These are phyloP conservation scores for Scutellaria barbata DNA, from an alignment of 257 asterid species.

Conservation along the genomic window DNA sequence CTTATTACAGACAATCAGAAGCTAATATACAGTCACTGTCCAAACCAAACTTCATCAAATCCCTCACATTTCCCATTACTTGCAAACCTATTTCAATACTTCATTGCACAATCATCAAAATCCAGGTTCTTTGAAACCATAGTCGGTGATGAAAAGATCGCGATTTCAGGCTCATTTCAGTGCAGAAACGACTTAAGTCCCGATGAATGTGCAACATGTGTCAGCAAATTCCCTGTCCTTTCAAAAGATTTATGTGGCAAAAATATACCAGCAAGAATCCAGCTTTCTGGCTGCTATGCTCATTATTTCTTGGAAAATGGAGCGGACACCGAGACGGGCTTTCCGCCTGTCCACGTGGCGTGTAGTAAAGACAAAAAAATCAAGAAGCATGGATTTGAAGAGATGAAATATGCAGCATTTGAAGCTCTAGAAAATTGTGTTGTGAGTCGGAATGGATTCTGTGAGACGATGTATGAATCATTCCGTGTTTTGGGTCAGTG, in stretches of 20 bases:
- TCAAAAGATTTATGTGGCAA: conserved; percentile 46
- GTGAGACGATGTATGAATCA: conserved; percentile 49
- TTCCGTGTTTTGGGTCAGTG: conserved; percentile 55
- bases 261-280: conserved; percentile 57
- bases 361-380: conserved; percentile 48
- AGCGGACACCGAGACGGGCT: conserved; percentile 14
- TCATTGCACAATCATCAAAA: conserved; percentile 44
- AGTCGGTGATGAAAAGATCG: conserved; percentile 41
- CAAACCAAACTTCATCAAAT: conserved; percentile 44
- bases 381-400: conserved; percentile 39
- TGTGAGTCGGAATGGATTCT: conserved; percentile 51
- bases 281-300: conserved; percentile 65
- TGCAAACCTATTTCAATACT: conserved; percentile 51
- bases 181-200: conserved; percentile 54
- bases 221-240: conserved; percentile 39
- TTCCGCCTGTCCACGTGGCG: conserved; percentile 46
- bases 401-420: conserved; percentile 55
- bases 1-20: conserved; percentile 40
- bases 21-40: conserved; percentile 53
- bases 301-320: conserved; percentile 55
- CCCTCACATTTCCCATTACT: conserved; percentile 42
- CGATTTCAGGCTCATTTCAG: conserved; percentile 64
- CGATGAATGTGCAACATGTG: conserved; percentile 57
- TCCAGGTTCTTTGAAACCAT: conserved; percentile 60
- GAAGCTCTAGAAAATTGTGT: conserved; percentile 53